These are phyloP conservation scores for Daedalea quercina DNA, from an alignment of 768 basidiomycete genomes.

Conservation along the genomic window DNA sequence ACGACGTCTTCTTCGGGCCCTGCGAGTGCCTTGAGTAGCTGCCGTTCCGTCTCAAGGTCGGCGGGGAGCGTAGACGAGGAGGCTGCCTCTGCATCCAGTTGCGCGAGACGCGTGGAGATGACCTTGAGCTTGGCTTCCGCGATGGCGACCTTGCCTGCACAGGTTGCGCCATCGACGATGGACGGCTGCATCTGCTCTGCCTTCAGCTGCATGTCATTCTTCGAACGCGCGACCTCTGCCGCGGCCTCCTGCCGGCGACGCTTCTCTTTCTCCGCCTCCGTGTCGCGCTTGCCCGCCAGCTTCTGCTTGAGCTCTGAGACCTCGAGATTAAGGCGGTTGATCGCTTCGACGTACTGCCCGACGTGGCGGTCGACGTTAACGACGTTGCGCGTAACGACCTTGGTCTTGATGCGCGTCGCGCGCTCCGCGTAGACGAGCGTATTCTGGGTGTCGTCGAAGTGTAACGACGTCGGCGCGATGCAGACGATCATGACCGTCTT, in stretches of 20 bases:
- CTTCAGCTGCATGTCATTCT: conserved; percentile 64
- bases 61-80: conserved; percentile 35
- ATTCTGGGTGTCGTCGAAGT: conserved; percentile 99
- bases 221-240: conserved; percentile 68
- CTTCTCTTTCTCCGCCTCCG: conserved; percentile 56
- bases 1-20: conserved; percentile 64
- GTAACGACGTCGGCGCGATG: conserved; percentile 87
- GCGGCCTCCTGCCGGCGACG: conserved; percentile 67
- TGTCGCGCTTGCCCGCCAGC: conserved; percentile 60
- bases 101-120: conserved; percentile 54
- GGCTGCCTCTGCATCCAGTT: conserved; percentile 40
- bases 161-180: conserved; percentile 71
- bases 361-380: conserved; percentile 94
- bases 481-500: conserved; percentile 99
- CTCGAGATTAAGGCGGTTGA: conserved; percentile 79
- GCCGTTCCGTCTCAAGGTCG: conserved; percentile 68
- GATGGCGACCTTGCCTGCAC: conserved; percentile 61
- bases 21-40: conserved; percentile 59
- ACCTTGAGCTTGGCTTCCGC: conserved; percentile 63
- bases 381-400: conserved; percentile 91
- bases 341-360: conserved; percentile 91
- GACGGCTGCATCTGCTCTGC: conserved; percentile 64
- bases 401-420: conserved; percentile 97
- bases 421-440: conserved; percentile 96
- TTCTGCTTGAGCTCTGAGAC: conserved; percentile 84